Percentiles rank a stretch among this genome's conserved stretches.
phyloP scores from a whole-genome alignment of 1,284 basidiomycete genomes.

The Ceratobasidium sp. region DNA sequence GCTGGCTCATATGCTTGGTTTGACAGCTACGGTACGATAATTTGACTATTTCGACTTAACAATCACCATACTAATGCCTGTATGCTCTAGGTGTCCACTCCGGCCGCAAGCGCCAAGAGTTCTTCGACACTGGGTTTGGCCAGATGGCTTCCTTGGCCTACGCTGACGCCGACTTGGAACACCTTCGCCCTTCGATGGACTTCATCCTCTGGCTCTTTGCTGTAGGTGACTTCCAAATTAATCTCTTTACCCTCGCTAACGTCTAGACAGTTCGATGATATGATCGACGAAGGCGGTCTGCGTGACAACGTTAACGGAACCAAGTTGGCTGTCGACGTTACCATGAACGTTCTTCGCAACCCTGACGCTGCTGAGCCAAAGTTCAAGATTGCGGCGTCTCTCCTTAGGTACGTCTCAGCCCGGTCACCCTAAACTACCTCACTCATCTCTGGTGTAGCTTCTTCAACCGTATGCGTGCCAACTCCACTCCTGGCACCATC shows the following conservation, averaged over 20 bases:
- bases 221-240: constrained; percentile 49
- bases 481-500: constrained; percentile 55
- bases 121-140: constrained; percentile 52
- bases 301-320: constrained; percentile 58
- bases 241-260: neutral
- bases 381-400: constrained; percentile 59
- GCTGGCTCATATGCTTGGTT: constrained; percentile 46
- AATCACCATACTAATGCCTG: neutral
- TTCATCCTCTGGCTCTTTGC: constrained; percentile 63
- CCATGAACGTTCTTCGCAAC: constrained; percentile 51
- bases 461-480: constrained; percentile 56
- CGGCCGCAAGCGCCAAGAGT: constrained; percentile 43
- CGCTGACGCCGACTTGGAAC: constrained; percentile 59
- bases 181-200: constrained; percentile 58
- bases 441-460: constrained; percentile 51
- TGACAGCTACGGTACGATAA: constrained; percentile 38
- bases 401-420: constrained; percentile 53
- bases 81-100: constrained; percentile 36
- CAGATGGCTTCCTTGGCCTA: constrained; percentile 59
- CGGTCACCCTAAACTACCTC: constrained; percentile 15
- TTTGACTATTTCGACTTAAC: neutral
- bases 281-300: constrained; percentile 59
- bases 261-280: constrained; percentile 56
- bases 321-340: constrained; percentile 55
- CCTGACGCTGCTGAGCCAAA: constrained; percentile 53